Evolutionary conservation across 169 alveolate species (phyloP), one percentile per base, ranked within the genome.

Genomic region (Eimeria necatrix): DNA sequence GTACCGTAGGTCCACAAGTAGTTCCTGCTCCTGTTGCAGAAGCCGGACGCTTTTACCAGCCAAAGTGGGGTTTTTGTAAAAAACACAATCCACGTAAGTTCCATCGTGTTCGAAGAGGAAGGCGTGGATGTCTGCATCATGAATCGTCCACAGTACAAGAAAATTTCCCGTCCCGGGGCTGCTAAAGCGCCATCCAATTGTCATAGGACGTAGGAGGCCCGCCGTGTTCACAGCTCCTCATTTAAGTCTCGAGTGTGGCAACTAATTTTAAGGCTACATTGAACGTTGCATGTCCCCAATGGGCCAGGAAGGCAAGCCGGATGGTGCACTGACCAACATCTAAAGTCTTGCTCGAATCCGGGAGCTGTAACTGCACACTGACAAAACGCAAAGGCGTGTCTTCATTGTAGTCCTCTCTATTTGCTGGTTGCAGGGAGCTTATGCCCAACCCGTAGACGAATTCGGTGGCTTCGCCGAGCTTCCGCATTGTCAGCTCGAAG

Each of bases 51-150:
- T 76, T 46, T 49, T 78, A 10, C 95, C 95, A 9, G 95, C 95
- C 73, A 91, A 73, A 10, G 61, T 49, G 48, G 95, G 95, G 83
- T 91, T 91, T 52, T 91, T 91, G 22, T 91, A 91, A 64, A 91
- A 91, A 18, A 91, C 83, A 61, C 95, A 91, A 84, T 91, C 95
- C 52, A 91, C 76, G 73, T 91, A 91, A 1, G 86, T 81, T 5
- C 95, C 95, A 41, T 91, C 95, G 56, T 51, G 14, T 22, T 80
- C 87, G 49, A 91, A 91, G 71, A 91, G 84, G 73, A 91, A 91
- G 48, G 95, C 95, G 56, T 91, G 95, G 73, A 91, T 24, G 89
- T 91, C 95, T 91, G 95, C 9, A 49, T 14, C 60, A 85, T 61
- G 60, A 48, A 22, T 14, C 7, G 2, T 41, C 41, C 61, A 53